phyloP scores from a whole-genome alignment of 345 rosid species.

The Excoecaria cochinchinensis region DNA sequence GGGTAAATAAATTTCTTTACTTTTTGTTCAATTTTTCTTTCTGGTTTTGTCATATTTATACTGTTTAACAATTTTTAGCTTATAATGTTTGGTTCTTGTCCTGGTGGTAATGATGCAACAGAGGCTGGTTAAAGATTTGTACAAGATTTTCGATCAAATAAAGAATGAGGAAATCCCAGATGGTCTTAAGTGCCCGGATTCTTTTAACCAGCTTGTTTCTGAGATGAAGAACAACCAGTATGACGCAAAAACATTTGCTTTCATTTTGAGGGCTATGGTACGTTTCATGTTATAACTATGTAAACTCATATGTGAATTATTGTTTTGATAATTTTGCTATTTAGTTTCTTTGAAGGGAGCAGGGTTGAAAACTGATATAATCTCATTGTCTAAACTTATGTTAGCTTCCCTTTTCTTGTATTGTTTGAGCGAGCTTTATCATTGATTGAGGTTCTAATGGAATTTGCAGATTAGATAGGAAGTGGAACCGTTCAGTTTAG shows the following conservation, averaged over 20 bases:
- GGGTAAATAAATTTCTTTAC: slow-evolving; percentile 45
- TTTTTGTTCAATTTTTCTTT: not conserved
- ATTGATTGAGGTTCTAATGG: not conserved
- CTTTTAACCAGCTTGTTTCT: slow-evolving; percentile 77
- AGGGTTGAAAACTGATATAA: not conserved
- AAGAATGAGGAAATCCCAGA: slow-evolving; percentile 78
- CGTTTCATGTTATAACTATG: slow-evolving; percentile 8
- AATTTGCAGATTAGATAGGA: not conserved
- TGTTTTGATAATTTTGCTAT: not conserved
- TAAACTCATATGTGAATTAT: not conserved
- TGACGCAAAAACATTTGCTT: slow-evolving; percentile 85
- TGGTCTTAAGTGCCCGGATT: slow-evolving; percentile 79
- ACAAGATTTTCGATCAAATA: slow-evolving; percentile 81
- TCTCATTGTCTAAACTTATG: slow-evolving; percentile 7
- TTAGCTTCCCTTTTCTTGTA: not conserved
- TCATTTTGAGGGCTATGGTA: slow-evolving; percentile 90
- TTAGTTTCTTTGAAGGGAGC: not conserved
- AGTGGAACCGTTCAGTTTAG: not conserved
- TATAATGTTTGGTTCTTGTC: not conserved
- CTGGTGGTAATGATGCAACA: slow-evolving; percentile 42
- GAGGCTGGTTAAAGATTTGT: slow-evolving; percentile 86
- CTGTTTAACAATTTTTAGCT: no score
- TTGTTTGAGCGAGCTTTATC: not conserved
- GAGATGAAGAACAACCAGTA: slow-evolving; percentile 84
- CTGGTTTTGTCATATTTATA: not conserved